Base-by-base conservation (phyloP, 2,329 filamentous ascomycete species). In the Scytalidium lignicola region DNA sequence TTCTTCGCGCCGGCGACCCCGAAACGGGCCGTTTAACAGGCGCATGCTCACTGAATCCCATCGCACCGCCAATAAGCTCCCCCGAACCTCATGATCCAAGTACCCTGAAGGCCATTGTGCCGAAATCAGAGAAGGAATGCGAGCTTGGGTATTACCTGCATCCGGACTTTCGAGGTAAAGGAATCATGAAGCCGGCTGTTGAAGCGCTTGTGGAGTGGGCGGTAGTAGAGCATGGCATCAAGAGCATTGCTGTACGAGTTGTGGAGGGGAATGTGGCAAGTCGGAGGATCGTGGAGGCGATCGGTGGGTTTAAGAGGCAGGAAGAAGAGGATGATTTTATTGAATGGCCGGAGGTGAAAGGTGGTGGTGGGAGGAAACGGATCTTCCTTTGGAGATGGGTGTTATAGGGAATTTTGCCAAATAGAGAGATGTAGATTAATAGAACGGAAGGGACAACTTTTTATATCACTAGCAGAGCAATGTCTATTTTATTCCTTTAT, bases 101-200 rank as follows among this genome's bases (percentile, higher is more conserved):
- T 37, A 13, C 32, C 15, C 15, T 26, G 23, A 26, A 26, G 23
- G 15, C 32, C 5, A 37, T 37, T 37, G 15, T 37, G 15, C 32
- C 32, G 8, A 37, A 37, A 37, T 9, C 32, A 37, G 32, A 37
- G 32, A 37, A 43, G 2, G 48, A 49, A 22, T 41, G 23, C 20
- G 41, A 51, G 18, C 3, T 57, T 20, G 55, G 52, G 12, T 57
- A 57, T 48, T 55, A 47, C 26, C 26, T 55, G 7, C 50, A 51
- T 41, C 52, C 55, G 1, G 48, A 53, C 12, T 53, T 21, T 17
- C 28, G 42, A 22, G 52, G 52, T 12, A 42, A 32, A 13, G 52
- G 50, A 2, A 55, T 57, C 21, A 51, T 57, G 40, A 32, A 22
- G 4, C 12, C 41, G 1, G 50, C 37, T n/a, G 52, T 55, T n/a